Evolutionary conservation across 2,329 filamentous ascomycete genomes (phyloP).

Genomic region (Aspergillus pseudonomiae): DNA sequence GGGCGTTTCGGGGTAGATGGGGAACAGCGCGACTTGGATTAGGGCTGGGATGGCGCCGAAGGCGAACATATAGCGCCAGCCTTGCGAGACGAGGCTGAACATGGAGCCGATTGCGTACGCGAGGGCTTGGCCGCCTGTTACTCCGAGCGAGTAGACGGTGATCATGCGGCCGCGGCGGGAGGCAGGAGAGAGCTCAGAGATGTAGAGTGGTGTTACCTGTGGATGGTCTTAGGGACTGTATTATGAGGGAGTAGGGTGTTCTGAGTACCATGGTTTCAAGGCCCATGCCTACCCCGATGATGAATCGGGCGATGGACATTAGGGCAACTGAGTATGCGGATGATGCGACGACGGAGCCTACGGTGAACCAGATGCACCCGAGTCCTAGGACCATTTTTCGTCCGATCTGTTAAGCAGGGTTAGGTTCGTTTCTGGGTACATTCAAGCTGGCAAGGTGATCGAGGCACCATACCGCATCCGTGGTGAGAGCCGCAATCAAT

Average conservation of each 20-base stretch:
- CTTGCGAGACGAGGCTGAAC: background rate
- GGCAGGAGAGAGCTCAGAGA: background rate
- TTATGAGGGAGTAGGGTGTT: background rate
- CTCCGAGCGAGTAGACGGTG: background rate
- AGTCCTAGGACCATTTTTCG: background rate
- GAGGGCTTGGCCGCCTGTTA: background rate
- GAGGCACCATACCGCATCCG: background rate
- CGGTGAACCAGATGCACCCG: background rate
- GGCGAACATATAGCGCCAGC: background rate
- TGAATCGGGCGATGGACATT: background rate
- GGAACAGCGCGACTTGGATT: background rate
- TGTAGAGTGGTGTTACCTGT: background rate
- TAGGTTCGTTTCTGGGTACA: background rate
- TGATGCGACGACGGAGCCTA: background rate
- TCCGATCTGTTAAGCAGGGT: background rate
- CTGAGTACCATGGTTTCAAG: background rate
- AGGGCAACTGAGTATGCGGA: background rate
- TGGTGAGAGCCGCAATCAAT: background rate
- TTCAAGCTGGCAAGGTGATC: background rate
- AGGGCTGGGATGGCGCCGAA: background rate
- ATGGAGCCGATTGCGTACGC: background rate
- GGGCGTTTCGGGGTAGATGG: background rate
- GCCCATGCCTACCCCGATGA: background rate
- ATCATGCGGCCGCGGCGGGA: background rate
- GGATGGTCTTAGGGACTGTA: background rate